Evolutionary conservation across 164 flowering plant species (phyloP).

Genomic region (Berberis thunbergii): DNA sequence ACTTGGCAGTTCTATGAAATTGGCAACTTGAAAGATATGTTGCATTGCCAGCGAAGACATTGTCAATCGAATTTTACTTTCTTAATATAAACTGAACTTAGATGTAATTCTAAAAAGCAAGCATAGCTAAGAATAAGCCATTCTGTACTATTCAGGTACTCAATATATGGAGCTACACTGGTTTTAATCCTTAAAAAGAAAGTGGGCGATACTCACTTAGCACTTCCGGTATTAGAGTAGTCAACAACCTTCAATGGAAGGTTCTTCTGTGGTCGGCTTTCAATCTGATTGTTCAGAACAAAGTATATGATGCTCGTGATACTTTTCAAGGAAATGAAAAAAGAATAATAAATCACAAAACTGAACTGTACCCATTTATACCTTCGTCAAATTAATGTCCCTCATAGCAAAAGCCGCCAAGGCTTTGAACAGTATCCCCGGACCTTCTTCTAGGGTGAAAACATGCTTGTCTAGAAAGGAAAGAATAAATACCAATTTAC

Average conservation of each 20-base stretch:
- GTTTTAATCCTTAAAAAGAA: not conserved
- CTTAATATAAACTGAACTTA: too few relatives aligned
- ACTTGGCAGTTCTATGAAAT: too few relatives aligned
- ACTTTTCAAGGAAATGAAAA: not conserved
- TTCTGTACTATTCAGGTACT: not conserved
- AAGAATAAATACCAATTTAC: not conserved
- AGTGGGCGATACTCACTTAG: slow-evolving; percentile 50
- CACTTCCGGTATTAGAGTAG: slow-evolving; percentile 70
- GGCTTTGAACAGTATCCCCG: slow-evolving; percentile 87
- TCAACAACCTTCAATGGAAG: slow-evolving; percentile 82
- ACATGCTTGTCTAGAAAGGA: slow-evolving; percentile 75
- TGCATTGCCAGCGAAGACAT: too few relatives aligned
- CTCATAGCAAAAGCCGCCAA: slow-evolving; percentile 88
- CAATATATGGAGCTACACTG: not conserved
- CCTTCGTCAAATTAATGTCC: slow-evolving; percentile 84
- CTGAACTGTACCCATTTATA: slow-evolving; percentile 12
- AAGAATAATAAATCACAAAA: slow-evolving; percentile 1
- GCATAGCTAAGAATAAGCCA: not conserved
- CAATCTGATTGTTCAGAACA: slow-evolving; percentile 48
- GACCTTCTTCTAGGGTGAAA: slow-evolving; percentile 93
- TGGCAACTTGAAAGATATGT: too few relatives aligned
- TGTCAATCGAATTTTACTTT: too few relatives aligned
- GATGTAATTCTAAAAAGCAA: not conserved
- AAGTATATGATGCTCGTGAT: slow-evolving; percentile 1
- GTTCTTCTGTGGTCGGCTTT: slow-evolving; percentile 83